Conservation (phyloP, 805 yeast genomes). For the Candida peoriensis region DNA sequence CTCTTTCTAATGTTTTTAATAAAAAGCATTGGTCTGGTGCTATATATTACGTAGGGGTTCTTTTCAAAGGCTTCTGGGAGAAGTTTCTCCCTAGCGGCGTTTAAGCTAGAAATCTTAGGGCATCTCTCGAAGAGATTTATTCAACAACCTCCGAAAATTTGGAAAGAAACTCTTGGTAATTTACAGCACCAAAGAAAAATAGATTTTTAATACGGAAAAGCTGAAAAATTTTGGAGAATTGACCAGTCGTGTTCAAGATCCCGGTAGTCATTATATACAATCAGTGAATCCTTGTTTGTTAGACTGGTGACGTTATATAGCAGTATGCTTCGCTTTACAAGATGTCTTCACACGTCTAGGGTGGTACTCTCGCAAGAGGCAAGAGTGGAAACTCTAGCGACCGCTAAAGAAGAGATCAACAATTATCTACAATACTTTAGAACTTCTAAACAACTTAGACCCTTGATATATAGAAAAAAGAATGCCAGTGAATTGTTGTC, state of each 20-base stretch:
- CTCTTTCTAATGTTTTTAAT: no score
- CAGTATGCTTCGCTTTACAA: constrained; percentile 13
- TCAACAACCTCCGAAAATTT: constrained; percentile 6
- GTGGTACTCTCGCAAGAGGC: constrained; percentile 6
- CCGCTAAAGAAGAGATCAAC: constrained; percentile 24
- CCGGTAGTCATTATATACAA: no score
- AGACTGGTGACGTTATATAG: no score
- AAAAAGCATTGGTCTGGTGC: no score
- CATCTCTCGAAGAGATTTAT: no score
- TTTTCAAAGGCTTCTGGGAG: no score
- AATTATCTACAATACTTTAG: constrained; percentile 29
- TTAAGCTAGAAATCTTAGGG: no score
- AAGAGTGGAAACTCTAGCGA: constrained; percentile 1
- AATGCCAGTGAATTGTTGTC: constrained; percentile 33
- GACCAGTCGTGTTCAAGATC: no score
- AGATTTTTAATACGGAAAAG: neutral
- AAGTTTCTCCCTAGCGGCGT: no score
- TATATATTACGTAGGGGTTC: no score
- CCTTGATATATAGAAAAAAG: constrained; percentile 35
- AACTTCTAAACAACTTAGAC: constrained; percentile 29
- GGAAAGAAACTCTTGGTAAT: neutral
- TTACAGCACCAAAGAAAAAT: constrained; percentile 9
- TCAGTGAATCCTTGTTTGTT: no score
- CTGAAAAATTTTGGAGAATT: no score
- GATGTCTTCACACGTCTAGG: constrained; percentile 14